Evolutionary conservation across 2,329 filamentous ascomycete genomes (phyloP).

Genomic region (Pseudocercospora crystallina): DNA sequence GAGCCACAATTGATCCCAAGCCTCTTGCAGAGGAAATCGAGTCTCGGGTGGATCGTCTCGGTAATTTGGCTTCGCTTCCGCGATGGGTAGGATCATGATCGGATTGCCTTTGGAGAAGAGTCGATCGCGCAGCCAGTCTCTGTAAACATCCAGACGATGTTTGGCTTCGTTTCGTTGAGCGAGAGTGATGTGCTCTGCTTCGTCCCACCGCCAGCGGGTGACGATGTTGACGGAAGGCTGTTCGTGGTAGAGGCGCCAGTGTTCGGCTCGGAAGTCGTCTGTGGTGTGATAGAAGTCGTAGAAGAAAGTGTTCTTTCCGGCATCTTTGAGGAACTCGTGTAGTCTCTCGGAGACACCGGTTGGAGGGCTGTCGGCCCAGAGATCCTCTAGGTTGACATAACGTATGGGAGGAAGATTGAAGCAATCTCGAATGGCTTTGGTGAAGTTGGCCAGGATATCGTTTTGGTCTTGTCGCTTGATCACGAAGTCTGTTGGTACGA

Average conservation of each 20-base stretch:
- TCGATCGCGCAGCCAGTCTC: neutral
- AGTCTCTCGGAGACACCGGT: neutral
- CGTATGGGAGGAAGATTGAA: neutral
- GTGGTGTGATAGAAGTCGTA: conserved; percentile 7
- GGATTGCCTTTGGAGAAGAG: neutral
- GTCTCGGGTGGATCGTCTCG: neutral
- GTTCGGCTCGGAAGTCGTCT: neutral
- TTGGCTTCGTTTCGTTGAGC: neutral
- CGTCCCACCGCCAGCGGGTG: conserved; percentile 2
- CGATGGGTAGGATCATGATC: conserved; percentile 2
- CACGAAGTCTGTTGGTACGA: neutral
- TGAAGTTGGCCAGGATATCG: neutral
- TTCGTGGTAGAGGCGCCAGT: neutral
- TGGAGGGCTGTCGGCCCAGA: neutral
- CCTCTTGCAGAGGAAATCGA: neutral
- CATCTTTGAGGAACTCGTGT: neutral
- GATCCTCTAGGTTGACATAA: neutral
- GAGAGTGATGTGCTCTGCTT: neutral
- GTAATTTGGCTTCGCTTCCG: neutral
- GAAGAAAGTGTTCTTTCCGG: conserved; percentile 1
- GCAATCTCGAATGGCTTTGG: neutral
- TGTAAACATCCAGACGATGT: neutral
- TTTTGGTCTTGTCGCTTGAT: neutral
- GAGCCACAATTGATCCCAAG: conserved; percentile 7
- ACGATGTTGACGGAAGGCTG: conserved; percentile 3